Percentiles rank a stretch among this genome's conserved stretches.
Conservation (phyloP, 1,284 basidiomycete genomes). For the Cryptococcus deneoformans region DNA sequence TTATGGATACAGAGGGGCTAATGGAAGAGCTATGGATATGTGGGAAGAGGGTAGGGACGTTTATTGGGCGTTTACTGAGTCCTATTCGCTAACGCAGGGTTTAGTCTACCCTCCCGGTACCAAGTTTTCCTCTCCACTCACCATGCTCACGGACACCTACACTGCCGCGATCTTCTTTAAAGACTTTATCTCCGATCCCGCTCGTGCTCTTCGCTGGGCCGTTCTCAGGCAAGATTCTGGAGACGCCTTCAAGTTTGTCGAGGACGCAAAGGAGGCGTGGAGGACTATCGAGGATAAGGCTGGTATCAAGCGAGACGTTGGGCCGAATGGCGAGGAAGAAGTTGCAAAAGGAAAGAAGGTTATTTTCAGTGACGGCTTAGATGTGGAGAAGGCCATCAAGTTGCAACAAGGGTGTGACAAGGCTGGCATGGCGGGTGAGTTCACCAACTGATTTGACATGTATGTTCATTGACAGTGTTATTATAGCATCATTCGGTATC, state of each 20-base stretch:
- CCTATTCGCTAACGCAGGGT: neutral
- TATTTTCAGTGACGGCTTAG: slow-evolving; percentile 78
- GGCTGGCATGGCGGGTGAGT: slow-evolving; percentile 68
- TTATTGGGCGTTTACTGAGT: neutral
- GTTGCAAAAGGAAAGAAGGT: slow-evolving; percentile 66
- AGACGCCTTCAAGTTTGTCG: slow-evolving; percentile 74
- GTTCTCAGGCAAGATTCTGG: slow-evolving; percentile 91
- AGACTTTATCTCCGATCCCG: slow-evolving; percentile 63
- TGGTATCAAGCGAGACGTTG: slow-evolving; percentile 51
- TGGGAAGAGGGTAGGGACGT: slow-evolving; percentile 63
- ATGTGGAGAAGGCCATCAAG: slow-evolving; percentile 65
- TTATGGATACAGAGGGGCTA: slow-evolving; percentile 73
- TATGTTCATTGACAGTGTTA: neutral
- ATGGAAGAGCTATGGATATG: slow-evolving; percentile 68
- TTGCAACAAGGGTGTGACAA: slow-evolving; percentile 70
- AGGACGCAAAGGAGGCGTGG: slow-evolving; percentile 65
- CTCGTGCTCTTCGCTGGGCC: slow-evolving; percentile 66
- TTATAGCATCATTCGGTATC: slow-evolving; percentile 73
- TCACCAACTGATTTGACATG: neutral
- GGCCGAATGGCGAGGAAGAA: slow-evolving; percentile 62
- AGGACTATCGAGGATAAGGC: slow-evolving; percentile 25
- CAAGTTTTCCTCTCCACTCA: slow-evolving; percentile 55
- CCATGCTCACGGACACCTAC: slow-evolving; percentile 91
- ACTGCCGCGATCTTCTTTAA: slow-evolving; percentile 77
- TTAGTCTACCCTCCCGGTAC: slow-evolving; percentile 59